phyloP scores from a whole-genome alignment of 768 basidiomycete species.

The Chiua virens region DNA sequence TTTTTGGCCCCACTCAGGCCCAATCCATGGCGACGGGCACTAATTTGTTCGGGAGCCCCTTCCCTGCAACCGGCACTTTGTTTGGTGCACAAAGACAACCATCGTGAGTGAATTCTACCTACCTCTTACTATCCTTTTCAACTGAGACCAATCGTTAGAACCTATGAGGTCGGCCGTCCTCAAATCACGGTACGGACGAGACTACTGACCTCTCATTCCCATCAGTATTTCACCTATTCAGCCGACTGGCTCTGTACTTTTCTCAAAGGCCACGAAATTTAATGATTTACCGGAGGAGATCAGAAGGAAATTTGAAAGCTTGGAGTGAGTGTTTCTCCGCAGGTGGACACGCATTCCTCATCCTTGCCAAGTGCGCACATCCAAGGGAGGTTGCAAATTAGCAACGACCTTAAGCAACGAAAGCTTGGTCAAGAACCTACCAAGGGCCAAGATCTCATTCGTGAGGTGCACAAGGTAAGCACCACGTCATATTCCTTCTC shows the following conservation, averaged over 20 bases:
- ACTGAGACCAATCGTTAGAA: too few species aligned
- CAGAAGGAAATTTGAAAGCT: slow-evolving; percentile 60
- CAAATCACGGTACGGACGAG: too few species aligned
- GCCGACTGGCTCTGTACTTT: slow-evolving; percentile 25
- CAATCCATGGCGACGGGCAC: slow-evolving; percentile 3
- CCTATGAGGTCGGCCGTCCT: slow-evolving; percentile 35
- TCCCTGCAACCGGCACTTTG: slow-evolving; percentile 7
- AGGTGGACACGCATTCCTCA: not conserved
- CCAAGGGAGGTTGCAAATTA: slow-evolving; percentile 77
- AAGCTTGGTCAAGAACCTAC: slow-evolving; percentile 74
- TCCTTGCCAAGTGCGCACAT: slow-evolving; percentile 54
- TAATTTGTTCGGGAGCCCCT: slow-evolving; percentile 23
- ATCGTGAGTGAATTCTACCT: slow-evolving; percentile 24
- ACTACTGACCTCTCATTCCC: too few species aligned
- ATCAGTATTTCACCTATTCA: slow-evolving; percentile 33
- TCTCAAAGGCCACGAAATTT: slow-evolving; percentile 66
- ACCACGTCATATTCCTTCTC: not conserved
- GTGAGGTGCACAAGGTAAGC: slow-evolving; percentile 64
- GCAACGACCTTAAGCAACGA: slow-evolving; percentile 73
- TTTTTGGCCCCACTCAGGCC: slow-evolving; percentile 22
- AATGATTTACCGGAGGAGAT: slow-evolving; percentile 76
- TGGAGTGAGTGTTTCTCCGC: slow-evolving; percentile 52
- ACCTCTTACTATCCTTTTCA: not conserved
- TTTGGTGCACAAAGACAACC: slow-evolving; percentile 33
- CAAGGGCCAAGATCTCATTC: slow-evolving; percentile 70